Conservation (phyloP, 1,284 basidiomycete genomes). For the Tylopilus sp. region DNA sequence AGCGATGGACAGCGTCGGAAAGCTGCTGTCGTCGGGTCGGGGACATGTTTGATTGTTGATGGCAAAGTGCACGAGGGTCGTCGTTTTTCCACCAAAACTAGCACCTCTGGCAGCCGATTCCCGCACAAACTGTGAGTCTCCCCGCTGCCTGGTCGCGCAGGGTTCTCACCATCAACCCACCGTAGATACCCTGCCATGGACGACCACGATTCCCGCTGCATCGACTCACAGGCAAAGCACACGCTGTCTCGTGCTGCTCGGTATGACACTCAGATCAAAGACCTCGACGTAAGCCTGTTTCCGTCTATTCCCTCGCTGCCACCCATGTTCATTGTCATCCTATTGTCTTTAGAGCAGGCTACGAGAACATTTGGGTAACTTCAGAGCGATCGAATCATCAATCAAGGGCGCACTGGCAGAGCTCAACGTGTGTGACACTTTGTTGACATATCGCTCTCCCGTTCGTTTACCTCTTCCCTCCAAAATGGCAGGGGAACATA, state of each 20-base stretch:
- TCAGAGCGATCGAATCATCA: conserved; percentile 62
- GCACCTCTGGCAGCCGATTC: not conserved
- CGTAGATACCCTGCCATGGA: conserved; percentile 12
- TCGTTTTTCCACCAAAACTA: not conserved
- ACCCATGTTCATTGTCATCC: not conserved
- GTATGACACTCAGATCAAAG: conserved; percentile 64
- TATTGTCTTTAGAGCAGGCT: conserved; percentile 48
- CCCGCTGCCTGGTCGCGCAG: not conserved
- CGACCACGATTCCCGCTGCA: conserved; percentile 2
- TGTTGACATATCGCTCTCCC: not conserved
- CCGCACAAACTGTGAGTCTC: conserved; percentile 16
- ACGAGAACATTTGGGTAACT: conserved; percentile 65
- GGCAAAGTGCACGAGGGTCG: conserved; percentile 2
- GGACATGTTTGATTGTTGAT: not conserved
- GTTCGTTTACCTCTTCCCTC: not conserved
- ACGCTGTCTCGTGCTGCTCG: conserved; percentile 49
- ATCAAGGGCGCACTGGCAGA: conserved; percentile 57
- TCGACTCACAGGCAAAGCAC: conserved; percentile 46
- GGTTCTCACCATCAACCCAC: conserved; percentile 1
- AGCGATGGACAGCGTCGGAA: conserved; percentile 42
- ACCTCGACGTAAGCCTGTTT: conserved; percentile 52
- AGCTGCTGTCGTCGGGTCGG: conserved; percentile 29
- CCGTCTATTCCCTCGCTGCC: not conserved
- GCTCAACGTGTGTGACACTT: conserved; percentile 46
- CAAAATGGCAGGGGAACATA: conserved; percentile 47